A percentile compares a stretch with the other conserved stretches of the same genome.
Conservation (phyloP, 768 basidiomycete genomes). For the Rhodotorula kratochvilovae region DNA sequence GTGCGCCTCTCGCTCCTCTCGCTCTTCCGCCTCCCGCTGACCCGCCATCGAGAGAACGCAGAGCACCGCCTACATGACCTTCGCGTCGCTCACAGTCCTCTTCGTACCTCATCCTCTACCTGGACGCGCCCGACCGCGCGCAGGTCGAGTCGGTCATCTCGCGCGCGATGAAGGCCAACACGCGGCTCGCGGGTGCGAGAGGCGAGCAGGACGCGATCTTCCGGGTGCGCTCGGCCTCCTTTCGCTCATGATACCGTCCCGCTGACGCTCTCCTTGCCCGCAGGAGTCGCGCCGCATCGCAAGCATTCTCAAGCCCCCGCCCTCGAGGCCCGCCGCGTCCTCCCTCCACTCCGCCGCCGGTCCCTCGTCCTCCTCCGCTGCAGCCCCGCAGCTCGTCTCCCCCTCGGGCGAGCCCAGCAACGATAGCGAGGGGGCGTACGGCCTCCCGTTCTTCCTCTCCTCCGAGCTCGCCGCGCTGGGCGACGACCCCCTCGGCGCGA, state of each 20-base stretch:
- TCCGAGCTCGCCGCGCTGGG: not conserved
- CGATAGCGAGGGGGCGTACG: not conserved
- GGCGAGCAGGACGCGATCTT: not conserved
- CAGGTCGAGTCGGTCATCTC: not conserved
- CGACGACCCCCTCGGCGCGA: not conserved
- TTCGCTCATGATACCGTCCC: fast-evolving
- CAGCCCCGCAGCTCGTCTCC: too few species aligned
- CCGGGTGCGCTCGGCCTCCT: not conserved
- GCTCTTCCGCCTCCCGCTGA: too few species aligned
- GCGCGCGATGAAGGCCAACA: not conserved
- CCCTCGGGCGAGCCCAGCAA: not conserved
- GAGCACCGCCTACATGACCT: conserved; percentile 4
- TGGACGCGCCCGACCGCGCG: not conserved
- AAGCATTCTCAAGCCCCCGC: not conserved
- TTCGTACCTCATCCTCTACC: conserved; percentile 4
- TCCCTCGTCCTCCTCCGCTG: not conserved
- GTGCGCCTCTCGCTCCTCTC: too few species aligned
- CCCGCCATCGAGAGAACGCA: not conserved
- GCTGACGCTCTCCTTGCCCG: too few species aligned
- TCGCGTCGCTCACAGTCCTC: not conserved
- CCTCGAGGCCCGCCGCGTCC: not conserved
- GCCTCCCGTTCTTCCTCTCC: not conserved
- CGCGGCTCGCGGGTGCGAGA: not conserved
- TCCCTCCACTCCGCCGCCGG: not conserved
- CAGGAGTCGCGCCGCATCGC: conserved; percentile 5